Percentiles rank a stretch among this genome's conserved stretches.
Conservation (phyloP, 176 grass and related monocot species). For the Oryza australiensis region DNA sequence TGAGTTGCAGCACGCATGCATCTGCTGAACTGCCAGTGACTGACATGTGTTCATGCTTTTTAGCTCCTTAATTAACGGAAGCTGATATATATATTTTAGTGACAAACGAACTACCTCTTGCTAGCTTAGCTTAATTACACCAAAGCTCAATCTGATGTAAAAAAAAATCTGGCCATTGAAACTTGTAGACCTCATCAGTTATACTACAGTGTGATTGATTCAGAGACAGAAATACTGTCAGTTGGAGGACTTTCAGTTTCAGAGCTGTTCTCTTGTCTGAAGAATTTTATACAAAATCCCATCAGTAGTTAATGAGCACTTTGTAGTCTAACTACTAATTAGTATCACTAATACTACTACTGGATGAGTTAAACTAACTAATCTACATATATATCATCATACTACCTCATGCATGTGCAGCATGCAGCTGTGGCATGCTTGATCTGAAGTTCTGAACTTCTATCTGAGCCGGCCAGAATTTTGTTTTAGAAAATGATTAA, state of each 20-base stretch:
- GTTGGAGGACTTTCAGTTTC: not conserved
- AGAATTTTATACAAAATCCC: not conserved
- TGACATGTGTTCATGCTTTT: not conserved
- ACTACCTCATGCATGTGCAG: too few species aligned
- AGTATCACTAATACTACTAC: too few species aligned
- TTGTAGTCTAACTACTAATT: too few species aligned
- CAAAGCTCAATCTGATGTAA: not conserved
- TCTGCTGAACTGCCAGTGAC: not conserved
- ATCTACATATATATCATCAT: too few species aligned
- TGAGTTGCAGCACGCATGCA: constrained; percentile 13
- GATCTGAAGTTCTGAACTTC: not conserved
- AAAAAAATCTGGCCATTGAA: not conserved
- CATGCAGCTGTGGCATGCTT: too few species aligned
- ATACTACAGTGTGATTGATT: not conserved
- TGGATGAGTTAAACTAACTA: too few species aligned
- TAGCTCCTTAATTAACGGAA: not conserved
- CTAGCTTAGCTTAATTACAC: not conserved
- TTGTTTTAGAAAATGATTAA: too few species aligned
- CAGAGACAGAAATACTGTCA: not conserved
- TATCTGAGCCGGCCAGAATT: not conserved
- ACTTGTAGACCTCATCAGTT: not conserved
- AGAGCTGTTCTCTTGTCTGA: not conserved
- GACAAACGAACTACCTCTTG: not conserved
- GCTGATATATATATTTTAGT: not conserved
- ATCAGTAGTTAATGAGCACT: not conserved